Evolutionary conservation across 202 grass and related monocot species (phyloP), one percentile per base, ranked within the genome.

Genomic region (Setaria viridis): DNA sequence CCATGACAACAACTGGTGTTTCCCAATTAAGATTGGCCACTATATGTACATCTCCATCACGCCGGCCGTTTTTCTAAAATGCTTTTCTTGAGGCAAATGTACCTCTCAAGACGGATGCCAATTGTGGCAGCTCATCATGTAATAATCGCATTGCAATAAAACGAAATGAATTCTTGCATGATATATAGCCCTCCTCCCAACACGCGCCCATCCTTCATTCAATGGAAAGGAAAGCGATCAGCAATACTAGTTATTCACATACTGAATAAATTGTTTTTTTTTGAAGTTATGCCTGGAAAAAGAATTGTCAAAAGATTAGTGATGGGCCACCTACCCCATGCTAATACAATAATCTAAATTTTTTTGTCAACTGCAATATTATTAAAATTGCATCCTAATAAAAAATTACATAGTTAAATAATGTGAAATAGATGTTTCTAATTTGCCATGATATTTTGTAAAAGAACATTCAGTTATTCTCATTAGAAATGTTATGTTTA

Each of bases 81-180:
- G 50, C 1, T 60, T 78, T 85, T 70, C 41, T 59, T 17, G 21
- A 78, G 41, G 42, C 53, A 39, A 70, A 56, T 71, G 65, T 9
- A 54, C 16, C 84, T 72, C 77, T 78, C 41, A 17, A 41, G 59
- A 85, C 9, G 11, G 75, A 79, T 30, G 42, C 42, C 54, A 62
- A 62, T 71, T 75, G 49, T 29, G 54, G 64, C 74, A n/a, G 16
- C n/a, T 62, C n/a, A 68, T 77, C 72, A 77, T 58, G 34, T 30
- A n/a, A 21, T 30, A n/a, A 21, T n/a, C 15, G 16, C 9, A 42
- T 60, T 33, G 15, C 17, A 62, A 49, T 48, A 62, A 19, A 72
- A 62, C 11, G 21, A 71, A 82, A 70, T 59, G 11, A 47, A 20
- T 72, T 42, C 6, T 71, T 82, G 42, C 20, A 15, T 14, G 9